Conservation (phyloP, 176 grass and related monocot species). For the Elaeis guineensis region DNA sequence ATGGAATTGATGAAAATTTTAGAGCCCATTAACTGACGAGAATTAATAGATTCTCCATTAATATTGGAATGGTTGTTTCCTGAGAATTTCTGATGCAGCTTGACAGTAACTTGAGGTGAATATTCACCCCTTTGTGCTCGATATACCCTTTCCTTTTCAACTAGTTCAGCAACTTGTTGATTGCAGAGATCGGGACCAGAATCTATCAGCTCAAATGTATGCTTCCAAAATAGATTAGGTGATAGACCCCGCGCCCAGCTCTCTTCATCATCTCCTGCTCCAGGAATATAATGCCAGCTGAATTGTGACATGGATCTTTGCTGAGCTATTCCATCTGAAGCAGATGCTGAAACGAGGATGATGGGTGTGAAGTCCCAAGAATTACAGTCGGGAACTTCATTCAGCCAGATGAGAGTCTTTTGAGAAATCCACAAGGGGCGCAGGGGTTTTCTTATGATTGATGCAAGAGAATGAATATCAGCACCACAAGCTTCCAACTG, state of each 20-base stretch:
- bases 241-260: constrained; percentile 87
- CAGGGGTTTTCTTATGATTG: constrained; percentile 53
- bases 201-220: constrained; percentile 79
- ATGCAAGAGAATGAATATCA: constrained; percentile 60
- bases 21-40: not conserved
- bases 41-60: constrained; percentile 19
- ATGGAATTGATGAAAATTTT: constrained; percentile 14
- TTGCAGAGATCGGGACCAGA: constrained; percentile 67
- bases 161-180: constrained; percentile 64
- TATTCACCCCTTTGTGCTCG: constrained; percentile 60
- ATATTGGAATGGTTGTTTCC: constrained; percentile 13
- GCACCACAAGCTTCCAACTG: constrained; percentile 73
- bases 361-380: constrained; percentile 89
- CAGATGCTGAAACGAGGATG: constrained; percentile 71
- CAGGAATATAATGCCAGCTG: constrained; percentile 89
- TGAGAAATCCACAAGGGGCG: constrained; percentile 88
- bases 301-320: constrained; percentile 53
- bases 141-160: constrained; percentile 91
- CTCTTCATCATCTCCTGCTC: constrained; percentile 93
- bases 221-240: constrained; percentile 73
- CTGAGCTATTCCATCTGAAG: constrained; percentile 34
- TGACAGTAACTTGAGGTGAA: constrained; percentile 65
- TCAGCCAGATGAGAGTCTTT: constrained; percentile 87
- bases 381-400: constrained; percentile 71
- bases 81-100: constrained; percentile 19